phyloP scores from a whole-genome alignment of 257 asterid genomes.

The Catharanthus roseus region DNA sequence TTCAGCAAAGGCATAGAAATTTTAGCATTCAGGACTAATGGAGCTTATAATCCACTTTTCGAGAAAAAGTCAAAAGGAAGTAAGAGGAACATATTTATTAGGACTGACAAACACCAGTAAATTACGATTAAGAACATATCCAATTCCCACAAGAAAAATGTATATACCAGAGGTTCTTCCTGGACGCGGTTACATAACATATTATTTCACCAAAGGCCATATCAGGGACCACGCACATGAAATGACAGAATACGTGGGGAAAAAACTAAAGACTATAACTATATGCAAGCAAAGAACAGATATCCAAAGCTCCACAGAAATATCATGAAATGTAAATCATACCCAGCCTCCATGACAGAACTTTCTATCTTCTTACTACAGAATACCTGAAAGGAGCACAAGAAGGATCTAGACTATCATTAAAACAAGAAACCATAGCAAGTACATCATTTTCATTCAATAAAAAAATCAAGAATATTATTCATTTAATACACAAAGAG shows the following conservation, averaged over 20 bases:
- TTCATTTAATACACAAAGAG: slow-evolving; percentile 7
- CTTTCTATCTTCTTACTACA: slow-evolving; percentile 26
- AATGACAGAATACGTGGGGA: background rate
- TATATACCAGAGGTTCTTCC: background rate
- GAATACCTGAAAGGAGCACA: slow-evolving; percentile 23
- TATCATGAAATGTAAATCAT: slow-evolving; percentile 10
- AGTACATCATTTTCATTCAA: background rate
- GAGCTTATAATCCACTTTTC: background rate
- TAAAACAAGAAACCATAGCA: background rate
- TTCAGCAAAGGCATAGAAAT: background rate
- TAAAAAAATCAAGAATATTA: background rate
- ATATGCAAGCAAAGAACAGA: background rate
- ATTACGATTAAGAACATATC: background rate
- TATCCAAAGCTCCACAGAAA: background rate
- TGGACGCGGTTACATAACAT: background rate
- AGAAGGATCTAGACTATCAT: background rate
- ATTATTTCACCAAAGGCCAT: background rate
- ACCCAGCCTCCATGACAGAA: slow-evolving; percentile 30
- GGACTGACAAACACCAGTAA: background rate
- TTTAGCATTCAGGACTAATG: background rate
- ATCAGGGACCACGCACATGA: background rate
- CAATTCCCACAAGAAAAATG: background rate
- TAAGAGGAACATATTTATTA: background rate
- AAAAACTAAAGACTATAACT: background rate
- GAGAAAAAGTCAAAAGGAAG: background rate